Conservation (phyloP, 768 basidiomycete genomes). For the Amanita fuliginea region DNA sequence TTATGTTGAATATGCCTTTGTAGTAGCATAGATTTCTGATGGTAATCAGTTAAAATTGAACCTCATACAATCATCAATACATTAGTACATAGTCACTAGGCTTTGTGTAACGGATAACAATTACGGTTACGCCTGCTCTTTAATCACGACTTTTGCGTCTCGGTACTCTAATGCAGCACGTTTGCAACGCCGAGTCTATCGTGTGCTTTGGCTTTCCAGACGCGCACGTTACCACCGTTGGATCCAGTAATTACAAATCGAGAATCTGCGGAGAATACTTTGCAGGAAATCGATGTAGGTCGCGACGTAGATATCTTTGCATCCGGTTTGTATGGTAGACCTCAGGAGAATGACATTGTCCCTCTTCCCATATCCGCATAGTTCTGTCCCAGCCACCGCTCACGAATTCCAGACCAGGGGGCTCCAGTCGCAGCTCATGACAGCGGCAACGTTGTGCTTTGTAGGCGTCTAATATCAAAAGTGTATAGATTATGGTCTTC, state of each 20-base stretch:
- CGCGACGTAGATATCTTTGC: constrained; percentile 60
- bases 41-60: no score
- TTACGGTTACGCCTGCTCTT: constrained; percentile 66
- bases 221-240: constrained; percentile 88
- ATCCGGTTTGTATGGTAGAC: constrained; percentile 98
- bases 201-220: constrained; percentile 92
- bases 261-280: constrained; percentile 88
- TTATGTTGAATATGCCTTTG: no score
- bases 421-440: constrained; percentile 96
- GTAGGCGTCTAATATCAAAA: constrained; percentile 90
- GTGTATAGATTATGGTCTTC: constrained; percentile 99
- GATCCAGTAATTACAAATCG: constrained; percentile 87
- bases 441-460: constrained; percentile 97
- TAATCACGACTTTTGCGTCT: constrained; percentile 76
- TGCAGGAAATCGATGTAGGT: constrained; percentile 16
- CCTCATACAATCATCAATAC: no score
- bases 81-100: no score
- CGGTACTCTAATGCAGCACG: constrained; percentile 90
- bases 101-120: no score
- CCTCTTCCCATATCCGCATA: constrained; percentile 86
- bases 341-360: constrained; percentile 70
- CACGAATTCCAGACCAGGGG: constrained; percentile 91
- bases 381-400: constrained; percentile 97
- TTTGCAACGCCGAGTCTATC: constrained; percentile 87
- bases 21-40: no score